Evolutionary conservation across 345 rosid genomes (phyloP).

Genomic region (Brassica juncea): DNA sequence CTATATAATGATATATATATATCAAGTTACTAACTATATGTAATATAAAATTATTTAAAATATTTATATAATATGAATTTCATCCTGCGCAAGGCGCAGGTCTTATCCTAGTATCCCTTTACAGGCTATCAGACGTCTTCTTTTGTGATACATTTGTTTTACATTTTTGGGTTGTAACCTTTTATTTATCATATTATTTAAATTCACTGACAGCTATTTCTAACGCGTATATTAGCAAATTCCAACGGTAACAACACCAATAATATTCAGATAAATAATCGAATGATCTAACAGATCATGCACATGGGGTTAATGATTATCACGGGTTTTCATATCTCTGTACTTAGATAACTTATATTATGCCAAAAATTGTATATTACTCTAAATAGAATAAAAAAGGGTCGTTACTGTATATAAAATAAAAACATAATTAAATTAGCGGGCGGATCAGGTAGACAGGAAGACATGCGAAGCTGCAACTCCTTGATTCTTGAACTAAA

Average conservation of each 20-base stretch:
- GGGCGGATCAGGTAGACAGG: slow-evolving; percentile 29
- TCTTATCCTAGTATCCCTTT: neutral
- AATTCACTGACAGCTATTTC: slow-evolving; percentile 40
- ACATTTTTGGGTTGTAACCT: neutral
- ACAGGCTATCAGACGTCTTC: slow-evolving; percentile 1
- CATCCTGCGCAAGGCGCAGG: too few relatives aligned
- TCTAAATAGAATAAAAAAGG: neutral
- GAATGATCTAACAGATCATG: neutral
- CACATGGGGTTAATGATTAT: slow-evolving; percentile 35
- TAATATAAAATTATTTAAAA: too few relatives aligned
- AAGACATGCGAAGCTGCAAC: slow-evolving; percentile 41
- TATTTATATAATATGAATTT: too few relatives aligned
- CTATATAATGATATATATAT: too few relatives aligned
- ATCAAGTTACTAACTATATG: too few relatives aligned
- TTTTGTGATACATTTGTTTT: neutral
- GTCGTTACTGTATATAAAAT: neutral
- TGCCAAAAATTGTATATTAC: neutral
- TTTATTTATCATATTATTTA: slow-evolving; percentile 19
- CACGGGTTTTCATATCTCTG: neutral
- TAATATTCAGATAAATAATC: neutral
- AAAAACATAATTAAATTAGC: neutral
- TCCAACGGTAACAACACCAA: slow-evolving; percentile 32
- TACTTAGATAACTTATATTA: neutral
- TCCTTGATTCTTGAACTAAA: slow-evolving; percentile 20
- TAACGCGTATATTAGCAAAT: slow-evolving; percentile 29